Evolutionary conservation across 2,329 filamentous ascomycete species (phyloP), one percentile per base, ranked within the genome.

Genomic region (Intubia oerlemansii): DNA sequence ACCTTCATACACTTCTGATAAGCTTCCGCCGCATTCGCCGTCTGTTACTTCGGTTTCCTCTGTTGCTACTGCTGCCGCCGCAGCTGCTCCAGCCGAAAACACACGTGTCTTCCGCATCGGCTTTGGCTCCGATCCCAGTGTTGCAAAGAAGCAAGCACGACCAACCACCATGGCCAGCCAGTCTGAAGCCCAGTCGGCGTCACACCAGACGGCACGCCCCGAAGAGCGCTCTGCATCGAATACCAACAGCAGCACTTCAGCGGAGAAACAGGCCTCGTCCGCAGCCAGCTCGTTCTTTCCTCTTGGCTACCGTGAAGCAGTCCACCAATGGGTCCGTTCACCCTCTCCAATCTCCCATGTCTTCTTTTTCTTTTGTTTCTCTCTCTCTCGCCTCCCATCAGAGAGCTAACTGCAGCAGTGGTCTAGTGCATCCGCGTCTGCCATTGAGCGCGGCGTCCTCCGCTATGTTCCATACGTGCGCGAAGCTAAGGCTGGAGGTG

Each of bases 281-380:
- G 25, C 25, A 3, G 25, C 27, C 11, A 47, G 56, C 40, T 43
- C 44, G 2, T 72, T 65, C 49, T 95, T 98, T 39, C 84, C 88
- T 3, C 54, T 95, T 14, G 74, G 82, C 28, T 92, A 92, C 54
- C 88, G 84, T 44, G 82, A 92, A 33, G 85, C 80, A 11, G 80
- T 81, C 37, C 74, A 66, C 40, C 85, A 95, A 61, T 95, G 88
- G 81, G 77, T 80, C 52, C 37, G 71, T 21, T n/a, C n/a, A n/a
- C n/a, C n/a, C n/a, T n/a, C n/a, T n/a, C n/a, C n/a, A n/a, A n/a
- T n/a, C n/a, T n/a, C n/a, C 11, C 9, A 5, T 27, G 5, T 10
- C 13, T 16, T 10, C 10, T 15, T 8, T 31, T 16, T 11, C 15
- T 12, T 28, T 29, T 37, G 17, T 34, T 34, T n/a, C n/a, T n/a